These are phyloP conservation scores for Saccharomycopsis oosterbeekiorum DNA, from an alignment of 805 yeast species.

Conservation along the genomic window DNA sequence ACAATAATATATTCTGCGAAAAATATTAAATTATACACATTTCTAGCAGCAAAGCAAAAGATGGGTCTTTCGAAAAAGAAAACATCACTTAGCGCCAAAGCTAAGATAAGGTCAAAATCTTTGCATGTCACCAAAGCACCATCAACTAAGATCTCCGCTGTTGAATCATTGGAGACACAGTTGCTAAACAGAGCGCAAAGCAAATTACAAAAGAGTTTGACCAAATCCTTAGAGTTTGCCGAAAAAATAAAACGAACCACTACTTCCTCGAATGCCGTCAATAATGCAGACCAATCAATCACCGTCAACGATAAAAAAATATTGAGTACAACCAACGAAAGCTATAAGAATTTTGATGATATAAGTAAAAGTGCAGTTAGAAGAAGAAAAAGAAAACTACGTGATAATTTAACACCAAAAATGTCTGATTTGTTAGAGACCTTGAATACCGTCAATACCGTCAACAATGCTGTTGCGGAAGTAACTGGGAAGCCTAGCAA, in stretches of 20 bases:
- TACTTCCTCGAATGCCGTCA: neutral
- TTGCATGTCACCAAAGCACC: neutral
- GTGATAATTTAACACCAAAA: slow-evolving; percentile 57
- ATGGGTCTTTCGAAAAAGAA: slow-evolving; percentile 1
- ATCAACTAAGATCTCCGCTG: neutral
- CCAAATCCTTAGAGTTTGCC: slow-evolving; percentile 11
- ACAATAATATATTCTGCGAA: no score
- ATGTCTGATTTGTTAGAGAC: slow-evolving; percentile 53
- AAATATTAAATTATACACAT: neutral
- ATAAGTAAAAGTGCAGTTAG: slow-evolving; percentile 59
- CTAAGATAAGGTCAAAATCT: slow-evolving; percentile 8
- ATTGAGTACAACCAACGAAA: slow-evolving; percentile 5
- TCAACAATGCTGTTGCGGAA: slow-evolving; percentile 17
- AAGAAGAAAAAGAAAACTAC: slow-evolving; percentile 51
- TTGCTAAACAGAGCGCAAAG: neutral
- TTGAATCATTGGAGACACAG: neutral
- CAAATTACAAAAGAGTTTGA: slow-evolving; percentile 7
- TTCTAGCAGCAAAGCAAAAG: neutral
- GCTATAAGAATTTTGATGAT: slow-evolving; percentile 29
- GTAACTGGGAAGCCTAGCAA: slow-evolving; percentile 18
- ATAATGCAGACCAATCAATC: neutral
- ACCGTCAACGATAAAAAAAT: neutral
- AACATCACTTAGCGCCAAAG: neutral
- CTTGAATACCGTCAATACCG: slow-evolving; percentile 29
- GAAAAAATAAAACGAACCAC: neutral